Base-by-base conservation (phyloP, 2,329 filamentous ascomycete species). In the Stagonosporopsis tanaceti region DNA sequence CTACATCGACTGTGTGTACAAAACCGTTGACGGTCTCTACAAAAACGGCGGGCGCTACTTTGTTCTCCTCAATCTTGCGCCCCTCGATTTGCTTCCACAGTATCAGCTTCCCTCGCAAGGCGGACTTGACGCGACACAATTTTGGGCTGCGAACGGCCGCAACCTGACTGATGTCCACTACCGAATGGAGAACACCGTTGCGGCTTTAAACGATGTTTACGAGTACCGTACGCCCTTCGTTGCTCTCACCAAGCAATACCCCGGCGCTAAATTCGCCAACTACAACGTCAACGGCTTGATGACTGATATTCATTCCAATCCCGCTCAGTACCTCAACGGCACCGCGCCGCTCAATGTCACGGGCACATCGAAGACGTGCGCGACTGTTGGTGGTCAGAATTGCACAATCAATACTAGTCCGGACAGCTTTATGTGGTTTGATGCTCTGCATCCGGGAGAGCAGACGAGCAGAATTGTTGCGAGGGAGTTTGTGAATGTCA, bases 361-460 rank as follows among this genome's bases (percentile, higher is more conserved):
- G 0, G 84, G 85, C 0, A 85, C 79, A 40, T 86, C 84, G 52
- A 80, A 84, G 41, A 76, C 83, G 22, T 92, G 89, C 66, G 68
- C 77, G 55, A 44, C 40, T 5, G 50, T 70, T 3, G 72, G 64
- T 8, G 76, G 77, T 4, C 62, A 61, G 6, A 72, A 78, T 46
- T 84, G 82, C 62, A 66, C 62, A 11, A 37, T 47, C 27, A 48
- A 59, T 32, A 15, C 44, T n/a, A 71, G 67, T 22, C 66, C 66
- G 32, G 84, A 89, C 63, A 87, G 84, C 42, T 93, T 85, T 71
- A 63, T 92, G 71, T 93, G 90, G 89, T 90, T 82, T 66, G 90
- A 94, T 75, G 84, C 87, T 69, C 73, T 93, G 69, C 91, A 94
- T 77, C 89, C 89, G 0, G 87, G 86, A 28, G 82, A 87, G 75